These are phyloP conservation scores for Trifolium repens DNA, from an alignment of 306 rosid genomes.

Conservation along the genomic window DNA sequence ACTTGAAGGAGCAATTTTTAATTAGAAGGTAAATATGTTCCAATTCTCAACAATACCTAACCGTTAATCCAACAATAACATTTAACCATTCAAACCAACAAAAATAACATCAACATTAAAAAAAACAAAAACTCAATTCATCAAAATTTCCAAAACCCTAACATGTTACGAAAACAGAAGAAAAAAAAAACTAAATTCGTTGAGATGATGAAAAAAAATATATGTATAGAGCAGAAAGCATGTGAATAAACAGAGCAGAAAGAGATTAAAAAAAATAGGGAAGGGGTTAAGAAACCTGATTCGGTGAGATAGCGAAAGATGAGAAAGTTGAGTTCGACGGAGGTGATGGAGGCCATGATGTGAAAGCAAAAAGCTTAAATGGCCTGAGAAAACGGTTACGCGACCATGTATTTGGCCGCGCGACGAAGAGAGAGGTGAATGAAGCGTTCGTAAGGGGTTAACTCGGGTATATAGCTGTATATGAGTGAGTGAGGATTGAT, in stretches of 20 bases:
- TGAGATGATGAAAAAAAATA: slow-evolving; percentile 75
- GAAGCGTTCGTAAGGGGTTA: not conserved
- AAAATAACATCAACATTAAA: not conserved
- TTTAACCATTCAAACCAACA: slow-evolving; percentile 30
- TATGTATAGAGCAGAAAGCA: not conserved
- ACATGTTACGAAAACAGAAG: not conserved
- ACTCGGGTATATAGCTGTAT: too few species aligned
- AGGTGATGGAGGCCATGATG: slow-evolving; percentile 70
- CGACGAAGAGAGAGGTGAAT: not conserved
- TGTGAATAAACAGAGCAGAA: not conserved
- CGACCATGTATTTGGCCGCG: slow-evolving; percentile 43
- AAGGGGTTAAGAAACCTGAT: slow-evolving; percentile 60
- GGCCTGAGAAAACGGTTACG: slow-evolving; percentile 42
- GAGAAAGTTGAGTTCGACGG: slow-evolving; percentile 85
- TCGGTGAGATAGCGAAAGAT: slow-evolving; percentile 93
- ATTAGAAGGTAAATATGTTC: not conserved
- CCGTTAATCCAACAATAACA: slow-evolving; percentile 42
- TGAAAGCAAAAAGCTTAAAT: slow-evolving; percentile 44
- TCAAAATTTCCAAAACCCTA: slow-evolving; percentile 38
- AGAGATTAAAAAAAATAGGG: not conserved
- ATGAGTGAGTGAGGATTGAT: not conserved
- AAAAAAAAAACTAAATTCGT: slow-evolving; percentile 70
- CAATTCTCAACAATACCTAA: slow-evolving; percentile 6
- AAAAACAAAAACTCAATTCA: not conserved
- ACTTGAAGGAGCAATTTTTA: not conserved